A percentile compares a stretch with the other conserved stretches of the same genome.
These are phyloP conservation scores for Trichocladium uniseriatum DNA, from an alignment of 495 filamentous ascomycete genomes.

Conservation along the genomic window DNA sequence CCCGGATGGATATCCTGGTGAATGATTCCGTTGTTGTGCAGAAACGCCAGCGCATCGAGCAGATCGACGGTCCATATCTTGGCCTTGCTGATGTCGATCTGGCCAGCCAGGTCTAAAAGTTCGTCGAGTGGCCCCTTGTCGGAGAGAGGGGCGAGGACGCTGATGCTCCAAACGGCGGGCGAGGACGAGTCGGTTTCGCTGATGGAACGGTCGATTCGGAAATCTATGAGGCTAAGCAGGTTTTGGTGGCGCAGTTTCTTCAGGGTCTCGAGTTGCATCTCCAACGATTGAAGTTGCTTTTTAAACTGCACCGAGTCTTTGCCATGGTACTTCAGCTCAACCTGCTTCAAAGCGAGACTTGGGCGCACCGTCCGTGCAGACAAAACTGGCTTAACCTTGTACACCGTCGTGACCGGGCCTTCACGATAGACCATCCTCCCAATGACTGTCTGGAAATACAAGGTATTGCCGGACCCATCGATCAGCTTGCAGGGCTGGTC, in stretches of 20 bases:
- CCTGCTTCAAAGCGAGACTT: constrained; percentile 63
- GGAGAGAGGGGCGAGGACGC: constrained; percentile 64
- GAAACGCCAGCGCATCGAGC: constrained; percentile 79
- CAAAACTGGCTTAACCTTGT: constrained; percentile 57
- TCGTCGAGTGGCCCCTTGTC: constrained; percentile 78
- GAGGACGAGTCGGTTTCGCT: constrained; percentile 29
- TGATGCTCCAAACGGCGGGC: constrained; percentile 60
- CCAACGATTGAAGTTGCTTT: constrained; percentile 55
- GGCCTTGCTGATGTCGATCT: constrained; percentile 60
- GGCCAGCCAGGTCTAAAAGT: constrained; percentile 65
- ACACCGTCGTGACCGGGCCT: constrained; percentile 51
- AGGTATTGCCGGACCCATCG: constrained; percentile 44
- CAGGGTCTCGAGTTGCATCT: constrained; percentile 59
- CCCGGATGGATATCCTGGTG: constrained; percentile 70
- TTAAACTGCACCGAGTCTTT: constrained; percentile 51
- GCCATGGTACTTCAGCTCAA: constrained; percentile 45
- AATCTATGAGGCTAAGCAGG: constrained; percentile 68
- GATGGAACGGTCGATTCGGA: constrained; percentile 54
- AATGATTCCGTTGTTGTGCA: constrained; percentile 71
- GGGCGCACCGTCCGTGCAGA: constrained; percentile 43
- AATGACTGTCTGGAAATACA: constrained; percentile 56
- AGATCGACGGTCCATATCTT: constrained; percentile 82
- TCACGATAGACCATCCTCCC: constrained; percentile 49
- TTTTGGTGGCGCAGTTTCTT: constrained; percentile 70
- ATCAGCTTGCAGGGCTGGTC: constrained; percentile 57